Base-by-base conservation (phyloP, 2,329 filamentous ascomycete genomes). In the Diaporthe sp. region DNA sequence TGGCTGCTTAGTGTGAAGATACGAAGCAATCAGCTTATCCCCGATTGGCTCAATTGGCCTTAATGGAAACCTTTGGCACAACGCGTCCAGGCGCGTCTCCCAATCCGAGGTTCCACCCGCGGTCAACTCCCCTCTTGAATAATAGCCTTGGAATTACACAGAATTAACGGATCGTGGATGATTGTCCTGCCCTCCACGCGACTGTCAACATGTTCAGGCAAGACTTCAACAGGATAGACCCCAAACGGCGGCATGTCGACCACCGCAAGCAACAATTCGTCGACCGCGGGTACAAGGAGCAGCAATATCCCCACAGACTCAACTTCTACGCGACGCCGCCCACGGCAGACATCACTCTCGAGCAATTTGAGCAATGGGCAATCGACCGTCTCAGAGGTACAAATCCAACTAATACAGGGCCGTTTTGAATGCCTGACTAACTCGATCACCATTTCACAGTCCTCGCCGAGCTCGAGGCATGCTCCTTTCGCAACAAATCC, bases 351-450 rank as follows among this genome's bases (percentile, higher is more conserved):
- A 97, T 99, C 80, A 98, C 95, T 0, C 92, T 99, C 57, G 97
- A 99, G 82, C 93, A 99, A 83, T 99, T 99, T 81, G 97, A 99
- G 83, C 95, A 98, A 90, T 99, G 97, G 97, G 97, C 96, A 15
- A 98, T 99, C 81, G 94, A 98, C 81, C 90, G 97, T 75, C 84
- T 99, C 79, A 93, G 95, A 86, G 91, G 95, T 95, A 87, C 73
- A 86, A 72, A 12, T 17, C 39, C 2, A 13, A 44, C 37, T 15
- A 17, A 22, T 12, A 17, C 39, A 4, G 17, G n/a, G n/a, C 57
- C 15, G 3, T 55, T 13, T 28, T 28, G 13, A 3, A 4, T 8
- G 8, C 25, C 9, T 31, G 17, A 53, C 80, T 83, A 31, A 80
- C 76, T 9, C 13, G 65, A 65, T 17, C 61, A 77, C 57, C 12